Conservation (phyloP, 495 filamentous ascomycete species). For the Penicillium macrosclerotiorum region DNA sequence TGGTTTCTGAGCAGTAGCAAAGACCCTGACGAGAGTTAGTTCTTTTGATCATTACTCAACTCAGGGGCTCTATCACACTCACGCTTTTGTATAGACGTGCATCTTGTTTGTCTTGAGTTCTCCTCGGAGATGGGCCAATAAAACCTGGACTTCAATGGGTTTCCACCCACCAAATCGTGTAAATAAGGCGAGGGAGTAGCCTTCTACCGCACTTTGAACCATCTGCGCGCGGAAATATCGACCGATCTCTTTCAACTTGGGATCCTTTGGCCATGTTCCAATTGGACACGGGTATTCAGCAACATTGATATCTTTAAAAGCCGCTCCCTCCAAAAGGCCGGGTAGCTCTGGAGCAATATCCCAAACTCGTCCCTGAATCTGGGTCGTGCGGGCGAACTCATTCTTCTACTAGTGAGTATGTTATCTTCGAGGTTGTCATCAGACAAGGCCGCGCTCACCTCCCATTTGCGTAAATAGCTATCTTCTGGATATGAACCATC, state of each 20-base stretch:
- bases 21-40: slow-evolving; percentile 3
- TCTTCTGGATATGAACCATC: slow-evolving; percentile 15
- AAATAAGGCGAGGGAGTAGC: slow-evolving; percentile 20
- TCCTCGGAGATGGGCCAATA: slow-evolving; percentile 19
- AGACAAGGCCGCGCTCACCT: background rate
- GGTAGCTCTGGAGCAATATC: slow-evolving; percentile 7
- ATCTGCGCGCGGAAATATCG: slow-evolving; percentile 18
- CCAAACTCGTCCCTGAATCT: slow-evolving; percentile 19
- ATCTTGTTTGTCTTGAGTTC: slow-evolving; percentile 23
- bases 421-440: background rate
- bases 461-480: slow-evolving; percentile 12
- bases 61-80: background rate
- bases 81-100: slow-evolving; percentile 20
- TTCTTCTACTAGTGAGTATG: slow-evolving; percentile 12
- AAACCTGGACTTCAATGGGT: slow-evolving; percentile 19
- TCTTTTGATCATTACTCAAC: background rate
- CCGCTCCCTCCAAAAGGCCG: slow-evolving; percentile 9
- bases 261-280: slow-evolving; percentile 40
- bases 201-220: slow-evolving; percentile 12
- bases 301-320: slow-evolving; percentile 13
- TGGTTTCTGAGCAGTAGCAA: slow-evolving; percentile 18
- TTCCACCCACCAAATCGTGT: slow-evolving; percentile 21
- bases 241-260: slow-evolving; percentile 38
- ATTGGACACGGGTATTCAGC: slow-evolving; percentile 29
- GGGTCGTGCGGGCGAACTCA: slow-evolving; percentile 20